Base-by-base conservation (phyloP, 306 rosid species). In the Nissolia schottii region DNA sequence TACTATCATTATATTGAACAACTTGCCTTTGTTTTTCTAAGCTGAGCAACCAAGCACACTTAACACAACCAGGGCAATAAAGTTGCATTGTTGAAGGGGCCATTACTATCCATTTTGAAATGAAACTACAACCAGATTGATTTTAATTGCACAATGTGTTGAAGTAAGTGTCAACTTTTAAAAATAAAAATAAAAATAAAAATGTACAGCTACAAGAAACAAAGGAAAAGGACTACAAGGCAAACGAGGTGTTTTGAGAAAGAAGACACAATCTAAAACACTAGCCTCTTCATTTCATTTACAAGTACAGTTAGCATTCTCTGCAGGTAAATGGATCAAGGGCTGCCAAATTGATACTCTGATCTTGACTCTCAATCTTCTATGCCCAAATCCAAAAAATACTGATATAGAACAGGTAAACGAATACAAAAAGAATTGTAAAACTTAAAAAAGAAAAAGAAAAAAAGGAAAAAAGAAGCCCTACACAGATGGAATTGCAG, bases 371-470 rank as follows among this genome's bases (percentile, higher is more conserved):
- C 43, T 70, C 38, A 77, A 48, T 73, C 78, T 58, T 73, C 73
- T 73, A 75, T 64, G 43, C 16, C 76, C 79, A 75, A 24, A 27
- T 55, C 38, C 55, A 55, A 69, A 76, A 64, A 73, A 45, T 35
- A 75, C 16, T 2, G 12, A 65, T 31, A 73, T 58, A 60, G 31
- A 51, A 64, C 56, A 59, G 31, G 69, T 64, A 74, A 54, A 64
- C 72, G 80, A 83, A 71, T 77, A 86, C 80, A 79, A 71, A 88
- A 84, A 67, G 94, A 88, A 88, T 88, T 60, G 75, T 68, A 66
- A 81, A 84, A 86, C 69, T 79, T 23, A 18, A 23, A 24, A 32
- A 55, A 72, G 15, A 45, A 45, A 32, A 55, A 72, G 15, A 45
- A 45, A 18, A 23, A 24, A 32, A 55, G 69, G 15, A 45, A 45